Conservation (phyloP, 345 rosid genomes). For the Hibiscus mutabilis region DNA sequence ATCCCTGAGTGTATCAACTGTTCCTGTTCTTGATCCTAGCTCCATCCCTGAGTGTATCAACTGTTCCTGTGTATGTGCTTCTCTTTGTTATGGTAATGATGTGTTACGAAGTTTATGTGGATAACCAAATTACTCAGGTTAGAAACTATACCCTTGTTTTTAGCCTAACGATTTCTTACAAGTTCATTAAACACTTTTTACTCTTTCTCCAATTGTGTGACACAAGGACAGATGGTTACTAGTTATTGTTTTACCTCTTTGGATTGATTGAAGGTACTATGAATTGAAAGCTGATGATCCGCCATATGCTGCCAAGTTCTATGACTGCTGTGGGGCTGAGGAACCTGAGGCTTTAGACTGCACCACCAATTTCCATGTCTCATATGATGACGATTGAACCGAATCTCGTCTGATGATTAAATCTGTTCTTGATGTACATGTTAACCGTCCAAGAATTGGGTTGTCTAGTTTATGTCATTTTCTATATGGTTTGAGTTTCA, state of each 20-base stretch:
- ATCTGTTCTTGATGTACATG: constrained; percentile 1
- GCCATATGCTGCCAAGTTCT: constrained; percentile 88
- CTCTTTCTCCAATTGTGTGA: neutral
- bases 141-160: neutral
- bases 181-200: neutral
- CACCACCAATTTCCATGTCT: constrained; percentile 45
- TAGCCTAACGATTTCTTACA: neutral
- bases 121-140: neutral
- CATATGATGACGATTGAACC: constrained; percentile 20
- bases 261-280: constrained; percentile 57
- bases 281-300: constrained; percentile 80
- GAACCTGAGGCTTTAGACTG: constrained; percentile 83
- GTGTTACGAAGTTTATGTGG: neutral
- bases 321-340: constrained; percentile 91
- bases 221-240: neutral
- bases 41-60: neutral
- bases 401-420: neutral
- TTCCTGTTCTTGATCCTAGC: neutral
- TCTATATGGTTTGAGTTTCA: neutral
- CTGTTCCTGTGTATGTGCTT: neutral
- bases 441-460: neutral
- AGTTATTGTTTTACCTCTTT: neutral
- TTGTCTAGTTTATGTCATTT: neutral
- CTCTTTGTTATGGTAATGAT: neutral
- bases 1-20: neutral